These are phyloP conservation scores for Vaccinium myrtillus DNA, from an alignment of 148 eudicot genomes.

Conservation along the genomic window DNA sequence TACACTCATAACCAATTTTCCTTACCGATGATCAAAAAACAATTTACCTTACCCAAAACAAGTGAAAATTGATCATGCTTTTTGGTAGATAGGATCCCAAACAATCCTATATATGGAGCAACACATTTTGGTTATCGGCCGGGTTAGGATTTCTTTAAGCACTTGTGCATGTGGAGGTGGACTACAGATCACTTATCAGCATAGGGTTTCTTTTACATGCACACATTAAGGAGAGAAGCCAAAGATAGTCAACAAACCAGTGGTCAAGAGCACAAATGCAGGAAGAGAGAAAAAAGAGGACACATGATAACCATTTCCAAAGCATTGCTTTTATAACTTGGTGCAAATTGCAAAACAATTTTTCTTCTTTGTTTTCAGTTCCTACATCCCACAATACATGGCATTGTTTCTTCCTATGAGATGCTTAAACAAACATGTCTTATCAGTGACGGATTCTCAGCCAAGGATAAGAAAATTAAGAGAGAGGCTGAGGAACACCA, in stretches of 20 bases:
- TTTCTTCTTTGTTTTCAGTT: not conserved
- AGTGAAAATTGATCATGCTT: not conserved
- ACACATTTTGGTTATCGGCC: not conserved
- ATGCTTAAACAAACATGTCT: not conserved
- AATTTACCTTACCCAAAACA: no score
- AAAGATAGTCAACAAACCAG: not conserved
- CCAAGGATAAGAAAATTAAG: not conserved
- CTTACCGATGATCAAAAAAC: not conserved
- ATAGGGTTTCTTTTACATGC: not conserved
- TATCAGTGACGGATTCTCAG: not conserved
- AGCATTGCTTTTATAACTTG: not conserved
- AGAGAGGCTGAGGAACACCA: not conserved
- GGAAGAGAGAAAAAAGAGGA: not conserved
- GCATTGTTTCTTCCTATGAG: conserved; percentile 5
- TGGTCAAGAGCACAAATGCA: conserved; percentile 1
- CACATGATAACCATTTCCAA: not conserved
- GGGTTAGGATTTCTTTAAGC: not conserved
- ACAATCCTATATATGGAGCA: not conserved
- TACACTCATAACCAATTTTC: not conserved
- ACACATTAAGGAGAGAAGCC: not conserved
- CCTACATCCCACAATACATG: not conserved
- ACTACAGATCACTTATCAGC: not conserved
- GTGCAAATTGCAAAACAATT: not conserved
- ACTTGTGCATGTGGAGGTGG: not conserved
- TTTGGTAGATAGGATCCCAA: not conserved